A percentile compares a stretch with the other conserved stretches of the same genome.
Conservation (phyloP, 768 basidiomycete species). For the Termitomyces sp. region DNA sequence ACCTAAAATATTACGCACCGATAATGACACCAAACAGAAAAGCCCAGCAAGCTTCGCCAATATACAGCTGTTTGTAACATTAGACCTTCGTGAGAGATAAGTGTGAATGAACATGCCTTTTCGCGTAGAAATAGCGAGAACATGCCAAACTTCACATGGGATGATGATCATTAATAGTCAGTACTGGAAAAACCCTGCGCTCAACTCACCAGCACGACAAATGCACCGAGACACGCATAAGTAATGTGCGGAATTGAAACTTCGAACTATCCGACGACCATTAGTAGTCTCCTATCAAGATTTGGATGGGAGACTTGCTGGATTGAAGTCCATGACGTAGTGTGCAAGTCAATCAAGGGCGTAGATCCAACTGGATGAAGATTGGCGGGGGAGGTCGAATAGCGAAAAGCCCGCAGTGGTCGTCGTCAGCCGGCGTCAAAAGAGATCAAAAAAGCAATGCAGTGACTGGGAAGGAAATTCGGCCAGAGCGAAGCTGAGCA, state of each 20-base stretch:
- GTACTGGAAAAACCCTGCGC: background rate
- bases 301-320: slow-evolving; percentile 30
- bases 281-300: background rate
- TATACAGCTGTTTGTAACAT: slow-evolving; percentile 56
- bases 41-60: slow-evolving; percentile 96
- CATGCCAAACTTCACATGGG: slow-evolving; percentile 75
- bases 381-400: slow-evolving; percentile 7
- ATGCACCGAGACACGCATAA: slow-evolving; percentile 78
- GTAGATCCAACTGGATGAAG: slow-evolving; percentile 2
- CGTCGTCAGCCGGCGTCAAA: slow-evolving; percentile 7
- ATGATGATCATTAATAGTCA: background rate
- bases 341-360: slow-evolving; percentile 2
- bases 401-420: slow-evolving; percentile 19
- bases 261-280: slow-evolving; percentile 42
- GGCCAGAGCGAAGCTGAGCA: background rate
- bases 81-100: slow-evolving; percentile 3
- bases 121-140: slow-evolving; percentile 91
- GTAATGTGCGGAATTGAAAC: slow-evolving; percentile 69
- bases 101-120: slow-evolving; percentile 42
- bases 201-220: slow-evolving; percentile 69
- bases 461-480: background rate
- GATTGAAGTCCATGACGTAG: slow-evolving; percentile 45
- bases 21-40: slow-evolving; percentile 92
- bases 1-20: slow-evolving; percentile 41
- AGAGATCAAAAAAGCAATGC: slow-evolving; percentile 6